Evolutionary conservation across 2,329 filamentous ascomycete species (phyloP).

Genomic region (Stachybotrys echinatus): DNA sequence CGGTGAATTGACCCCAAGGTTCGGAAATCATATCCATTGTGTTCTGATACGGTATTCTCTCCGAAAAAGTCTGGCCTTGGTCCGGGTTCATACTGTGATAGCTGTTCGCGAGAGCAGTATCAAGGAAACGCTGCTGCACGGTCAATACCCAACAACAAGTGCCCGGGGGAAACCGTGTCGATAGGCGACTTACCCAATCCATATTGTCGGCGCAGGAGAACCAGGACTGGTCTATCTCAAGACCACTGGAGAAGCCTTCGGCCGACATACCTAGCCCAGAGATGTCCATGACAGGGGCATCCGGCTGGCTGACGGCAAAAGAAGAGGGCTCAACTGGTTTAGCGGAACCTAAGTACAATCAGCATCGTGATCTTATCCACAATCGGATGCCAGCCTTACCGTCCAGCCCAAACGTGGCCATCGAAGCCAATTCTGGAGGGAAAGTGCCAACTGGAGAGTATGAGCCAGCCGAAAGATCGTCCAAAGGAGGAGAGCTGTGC

Average conservation of each 20-base stretch:
- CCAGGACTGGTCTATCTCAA: constrained; percentile 30
- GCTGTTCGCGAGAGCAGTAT: constrained; percentile 26
- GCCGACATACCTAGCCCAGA: constrained; percentile 10
- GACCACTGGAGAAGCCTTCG: constrained; percentile 6
- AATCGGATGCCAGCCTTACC: not conserved
- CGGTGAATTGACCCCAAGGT: constrained; percentile 2
- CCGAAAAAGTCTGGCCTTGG: constrained; percentile 22
- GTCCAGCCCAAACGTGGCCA: not conserved
- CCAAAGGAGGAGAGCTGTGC: not conserved
- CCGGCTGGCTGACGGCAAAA: constrained; percentile 13
- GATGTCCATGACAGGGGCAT: constrained; percentile 14
- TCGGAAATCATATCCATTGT: constrained; percentile 17
- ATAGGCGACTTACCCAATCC: constrained; percentile 29
- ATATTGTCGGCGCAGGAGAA: constrained; percentile 25
- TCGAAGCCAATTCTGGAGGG: not conserved
- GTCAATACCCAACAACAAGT: not conserved
- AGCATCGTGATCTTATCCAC: not conserved
- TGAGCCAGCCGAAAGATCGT: not conserved
- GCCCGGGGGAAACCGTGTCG: not conserved
- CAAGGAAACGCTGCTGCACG: constrained; percentile 21
- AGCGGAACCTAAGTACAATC: not conserved
- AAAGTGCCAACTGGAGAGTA: not conserved
- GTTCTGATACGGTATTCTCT: constrained; percentile 17
- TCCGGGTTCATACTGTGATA: constrained; percentile 14
- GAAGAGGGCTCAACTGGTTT: constrained; percentile 3